A percentile compares a stretch with the other conserved stretches of the same genome.
Conservation (phyloP, 441 rosid species). For the Pelargonium myrrhifolium region DNA sequence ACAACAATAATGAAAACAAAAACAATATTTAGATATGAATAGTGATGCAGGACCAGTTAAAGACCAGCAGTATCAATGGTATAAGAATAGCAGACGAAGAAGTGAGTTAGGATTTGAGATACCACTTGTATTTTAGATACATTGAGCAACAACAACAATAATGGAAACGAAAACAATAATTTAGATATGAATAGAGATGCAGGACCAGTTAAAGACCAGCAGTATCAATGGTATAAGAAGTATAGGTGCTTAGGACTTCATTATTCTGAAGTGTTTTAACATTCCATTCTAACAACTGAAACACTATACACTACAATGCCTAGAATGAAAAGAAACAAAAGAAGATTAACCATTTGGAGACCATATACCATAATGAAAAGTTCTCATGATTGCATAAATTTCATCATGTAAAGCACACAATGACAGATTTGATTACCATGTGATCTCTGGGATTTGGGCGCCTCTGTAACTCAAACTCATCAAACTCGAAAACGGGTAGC, state of each 20-base stretch:
- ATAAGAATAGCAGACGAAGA: not conserved
- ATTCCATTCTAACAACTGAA: not conserved
- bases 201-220: not conserved
- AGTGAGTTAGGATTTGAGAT: not conserved
- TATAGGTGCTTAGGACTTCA: not conserved
- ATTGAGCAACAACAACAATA: not conserved
- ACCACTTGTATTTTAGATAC: not conserved
- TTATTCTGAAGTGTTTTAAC: not conserved
- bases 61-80: not conserved
- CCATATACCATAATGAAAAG: constrained; percentile 7
- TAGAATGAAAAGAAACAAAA: not conserved
- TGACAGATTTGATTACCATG: constrained; percentile 49
- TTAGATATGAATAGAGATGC: not conserved
- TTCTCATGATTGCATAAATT: constrained; percentile 1
- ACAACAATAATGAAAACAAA: too few relatives aligned
- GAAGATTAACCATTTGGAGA: not conserved
- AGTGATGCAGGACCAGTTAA: not conserved
- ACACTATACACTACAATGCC: not conserved
- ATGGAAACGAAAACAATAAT: not conserved
- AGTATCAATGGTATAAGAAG: not conserved
- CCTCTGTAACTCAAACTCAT: constrained; percentile 92
- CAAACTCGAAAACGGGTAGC: constrained; percentile 87
- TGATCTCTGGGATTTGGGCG: constrained; percentile 86
- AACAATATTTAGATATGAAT: not conserved
- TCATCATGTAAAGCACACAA: not conserved